Base-by-base conservation (phyloP, 2,329 filamentous ascomycete species). In the Rhynchosporium secalis region DNA sequence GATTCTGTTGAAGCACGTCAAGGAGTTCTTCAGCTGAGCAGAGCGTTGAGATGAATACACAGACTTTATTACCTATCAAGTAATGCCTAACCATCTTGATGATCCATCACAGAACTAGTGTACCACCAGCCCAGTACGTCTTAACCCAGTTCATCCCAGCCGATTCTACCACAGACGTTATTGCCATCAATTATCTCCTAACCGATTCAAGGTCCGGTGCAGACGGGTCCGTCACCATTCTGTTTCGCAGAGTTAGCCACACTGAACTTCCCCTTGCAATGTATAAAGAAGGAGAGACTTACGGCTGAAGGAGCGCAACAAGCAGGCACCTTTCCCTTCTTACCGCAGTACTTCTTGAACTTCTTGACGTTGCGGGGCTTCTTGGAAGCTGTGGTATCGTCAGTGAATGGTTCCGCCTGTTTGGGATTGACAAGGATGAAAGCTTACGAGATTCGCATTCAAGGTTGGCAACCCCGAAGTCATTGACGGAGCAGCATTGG, bases 1-100 rank as follows among this genome's bases (percentile, higher is more conserved):
- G 10, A 77, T 78, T 2, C 74, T 83, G 29, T 72, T 80, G 36
- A 72, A 72, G 57, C 73, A 76, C 26, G 73, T 83, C 5, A 57
- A 63, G 8, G 73, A 75, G 5, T 81, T 81, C 60, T 71, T 80
- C 10, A 45, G 43, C 13, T 45, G 36, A 26, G 41, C 10, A 12
- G 12, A 56, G 12, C 5, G 15, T 31, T 5, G 7, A 33, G 29
- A 3, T 28, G 20, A 31, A 31, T 12, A 3, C 43, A 43, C 13
- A n/a, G 12, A 4, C 3, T 43, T 15, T 12, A 12, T 20, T 20
- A 1, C 20, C 20, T 20, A 20, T 20, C 20, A 20, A 20, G 20
- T 20, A 20, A 20, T 43, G 15, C 10, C 15, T 43, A 10, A n/a
- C 4, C 40, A 7, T 9, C 13, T 43, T 12, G 7, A 43, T 13